Evolutionary conservation across 768 basidiomycete species (phyloP), one percentile per base, ranked within the genome.

Genomic region (Tylopilus rubrobrunneus): DNA sequence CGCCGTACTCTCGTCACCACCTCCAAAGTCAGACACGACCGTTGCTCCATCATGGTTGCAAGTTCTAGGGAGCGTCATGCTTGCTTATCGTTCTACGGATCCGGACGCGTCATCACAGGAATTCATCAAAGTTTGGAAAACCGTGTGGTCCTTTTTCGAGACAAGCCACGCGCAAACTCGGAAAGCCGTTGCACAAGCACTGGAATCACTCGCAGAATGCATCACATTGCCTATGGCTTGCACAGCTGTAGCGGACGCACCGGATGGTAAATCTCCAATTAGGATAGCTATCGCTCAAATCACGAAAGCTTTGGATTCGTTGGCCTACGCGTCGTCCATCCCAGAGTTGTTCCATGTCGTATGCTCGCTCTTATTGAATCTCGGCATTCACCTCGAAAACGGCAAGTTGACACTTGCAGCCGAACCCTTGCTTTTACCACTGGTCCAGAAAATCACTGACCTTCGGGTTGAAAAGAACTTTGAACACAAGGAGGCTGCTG

Each of bases 401-500:
- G 64, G 63, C 46, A 68, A 65, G 33, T 65, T 77, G 23, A 78
- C 70, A 33, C 78, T 84, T 27, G 86, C 86, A 19, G 85, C 89
- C 6, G 87, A 94, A 66, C 64, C 71, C 19, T 74, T 97, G 5
- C 73, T 95, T 28, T 66, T 87, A 48, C 82, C 85, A 37, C 65
- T 94, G 39, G 78, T 98, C 42, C 70, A 78, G 55, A 82, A 82
- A 53, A 76, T 96, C 23, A 90, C 84, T 7, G 85, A 87, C 33
- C 71, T 96, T 49, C 74, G 96, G 51, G 75, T 81, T 25, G 78
- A 87, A 62, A 92, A 88, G 69, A 83, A 78, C 1, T 99, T 98
- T 63, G 93, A 97, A 68, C 81, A 89, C 71, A 94, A 92, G 68
- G 94, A 95, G 65, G 83, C 81, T 19, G 92, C 86, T 14, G 96